These are phyloP conservation scores for Paraphoma sp. DNA, from an alignment of 2,329 filamentous ascomycete species.

Conservation along the genomic window DNA sequence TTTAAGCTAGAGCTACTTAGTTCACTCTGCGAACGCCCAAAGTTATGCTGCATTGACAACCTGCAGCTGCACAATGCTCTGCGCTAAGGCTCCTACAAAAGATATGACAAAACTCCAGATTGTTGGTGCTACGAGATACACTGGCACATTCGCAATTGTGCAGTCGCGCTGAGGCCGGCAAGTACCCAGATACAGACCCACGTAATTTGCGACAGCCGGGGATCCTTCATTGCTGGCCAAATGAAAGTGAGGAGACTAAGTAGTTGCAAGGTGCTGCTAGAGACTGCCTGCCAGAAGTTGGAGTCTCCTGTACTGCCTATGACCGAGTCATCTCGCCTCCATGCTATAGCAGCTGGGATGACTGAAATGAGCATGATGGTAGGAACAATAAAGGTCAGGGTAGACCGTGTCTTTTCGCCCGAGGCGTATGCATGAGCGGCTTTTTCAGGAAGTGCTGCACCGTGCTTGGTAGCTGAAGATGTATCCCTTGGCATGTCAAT, in stretches of 20 bases:
- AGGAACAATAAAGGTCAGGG: background rate
- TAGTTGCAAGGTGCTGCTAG: background rate
- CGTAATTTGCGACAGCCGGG: background rate
- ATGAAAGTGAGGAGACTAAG: background rate
- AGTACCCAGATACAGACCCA: background rate
- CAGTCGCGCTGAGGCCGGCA: background rate
- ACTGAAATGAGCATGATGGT: background rate
- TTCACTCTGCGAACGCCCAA: no score
- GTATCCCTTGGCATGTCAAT: no score
- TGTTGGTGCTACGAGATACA: background rate
- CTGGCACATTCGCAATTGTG: background rate
- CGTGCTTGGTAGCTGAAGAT: no score
- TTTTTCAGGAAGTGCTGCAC: background rate
- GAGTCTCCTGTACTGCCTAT: background rate
- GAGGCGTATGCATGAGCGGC: background rate
- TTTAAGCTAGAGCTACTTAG: no score
- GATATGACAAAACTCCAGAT: background rate
- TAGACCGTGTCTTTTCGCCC: background rate
- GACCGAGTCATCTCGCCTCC: background rate
- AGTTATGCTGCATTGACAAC: background rate
- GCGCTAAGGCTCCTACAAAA: background rate
- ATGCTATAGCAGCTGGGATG: background rate
- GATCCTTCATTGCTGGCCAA: background rate
- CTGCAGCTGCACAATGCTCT: background rate
- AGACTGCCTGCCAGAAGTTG: background rate